phyloP scores from a whole-genome alignment of 495 filamentous ascomycete genomes.

The Terfezia boudieri region DNA sequence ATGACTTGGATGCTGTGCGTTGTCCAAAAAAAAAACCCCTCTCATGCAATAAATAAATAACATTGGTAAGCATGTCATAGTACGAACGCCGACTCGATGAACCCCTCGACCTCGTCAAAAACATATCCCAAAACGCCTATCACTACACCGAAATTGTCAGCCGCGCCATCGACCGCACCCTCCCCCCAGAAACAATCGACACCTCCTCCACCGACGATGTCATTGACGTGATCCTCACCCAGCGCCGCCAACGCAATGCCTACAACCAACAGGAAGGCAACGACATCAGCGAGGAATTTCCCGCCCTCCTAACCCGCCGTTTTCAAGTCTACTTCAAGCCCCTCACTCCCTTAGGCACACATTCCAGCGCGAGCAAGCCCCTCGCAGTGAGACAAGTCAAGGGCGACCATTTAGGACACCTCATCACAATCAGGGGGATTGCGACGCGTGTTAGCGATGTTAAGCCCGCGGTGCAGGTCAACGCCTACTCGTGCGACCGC shows the following conservation, averaged over 20 bases:
- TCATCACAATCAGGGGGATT: constrained; percentile 90
- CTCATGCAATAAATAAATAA: not conserved
- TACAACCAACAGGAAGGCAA: constrained; percentile 25
- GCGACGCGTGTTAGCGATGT: constrained; percentile 91
- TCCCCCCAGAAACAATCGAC: constrained; percentile 59
- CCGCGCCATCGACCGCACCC: constrained; percentile 61
- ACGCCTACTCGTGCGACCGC: constrained; percentile 90
- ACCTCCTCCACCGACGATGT: constrained; percentile 92
- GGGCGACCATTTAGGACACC: constrained; percentile 71
- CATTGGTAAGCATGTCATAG: constrained; percentile 23
- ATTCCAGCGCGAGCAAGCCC: constrained; percentile 48
- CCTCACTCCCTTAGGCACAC: constrained; percentile 43
- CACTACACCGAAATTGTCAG: constrained; percentile 89
- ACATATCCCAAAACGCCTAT: constrained; percentile 72
- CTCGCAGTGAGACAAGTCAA: constrained; percentile 80
- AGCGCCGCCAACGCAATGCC: constrained; percentile 69
- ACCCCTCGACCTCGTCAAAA: constrained; percentile 50
- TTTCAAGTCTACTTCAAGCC: constrained; percentile 95
- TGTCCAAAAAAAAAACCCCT: not conserved
- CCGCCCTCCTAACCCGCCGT: constrained; percentile 71
- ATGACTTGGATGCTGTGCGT: constrained; percentile 56
- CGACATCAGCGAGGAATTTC: constrained; percentile 57
- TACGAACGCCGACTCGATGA: constrained; percentile 50
- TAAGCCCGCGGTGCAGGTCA: constrained; percentile 89
- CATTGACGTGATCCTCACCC: constrained; percentile 83